Base-by-base conservation (phyloP, 768 basidiomycete species). In the Mycena venus region DNA sequence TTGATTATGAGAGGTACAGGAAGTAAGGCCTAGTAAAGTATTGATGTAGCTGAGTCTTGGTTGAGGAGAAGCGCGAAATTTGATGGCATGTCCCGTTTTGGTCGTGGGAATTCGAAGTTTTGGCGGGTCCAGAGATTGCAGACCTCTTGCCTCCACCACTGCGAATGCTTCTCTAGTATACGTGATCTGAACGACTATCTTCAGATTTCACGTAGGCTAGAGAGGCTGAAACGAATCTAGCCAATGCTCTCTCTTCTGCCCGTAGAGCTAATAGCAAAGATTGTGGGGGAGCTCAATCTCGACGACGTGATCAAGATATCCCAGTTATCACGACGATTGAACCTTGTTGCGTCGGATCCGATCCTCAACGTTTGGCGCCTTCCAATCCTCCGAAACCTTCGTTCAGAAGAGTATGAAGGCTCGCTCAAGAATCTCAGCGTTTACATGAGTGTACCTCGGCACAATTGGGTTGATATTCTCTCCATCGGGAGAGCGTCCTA, bases 401-500 rank as follows among this genome's bases (percentile, higher is more conserved):
- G 81, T 29, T 81, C 82, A 19, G 79, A 81, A 34, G 73, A 80
- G 31, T 92, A 93, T 75, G 90, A 91, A 66, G 79, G 80, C 9
- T 81, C 84, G 31, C 80, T 95, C 63, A 88, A 84, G 73, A 88
- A 91, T 74, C 87, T 96, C 29, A 90, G 92, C 77, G 88, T 93
- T 36, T 90, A 90, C 36, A 83, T 84, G 38, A 90, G 84, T 40
- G 92, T 95, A 1, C 94, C 95, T 5, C 87, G 92, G 56, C 91
- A 93, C 66, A 96, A 95, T 79, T 96, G 93, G 92, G 87, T 96
- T 61, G 93, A 94, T 68, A 91, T 95, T 38, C 80, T 95, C 61
- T 88, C 88, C n/a, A 82, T 91, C 19, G 95, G 92, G 15, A 83
- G 84, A 32, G 86, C 94, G 0, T 79, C 85, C 6, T 94, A 91